These are phyloP conservation scores for Jaltomata sinuosa DNA, from an alignment of 257 asterid species.

Conservation along the genomic window DNA sequence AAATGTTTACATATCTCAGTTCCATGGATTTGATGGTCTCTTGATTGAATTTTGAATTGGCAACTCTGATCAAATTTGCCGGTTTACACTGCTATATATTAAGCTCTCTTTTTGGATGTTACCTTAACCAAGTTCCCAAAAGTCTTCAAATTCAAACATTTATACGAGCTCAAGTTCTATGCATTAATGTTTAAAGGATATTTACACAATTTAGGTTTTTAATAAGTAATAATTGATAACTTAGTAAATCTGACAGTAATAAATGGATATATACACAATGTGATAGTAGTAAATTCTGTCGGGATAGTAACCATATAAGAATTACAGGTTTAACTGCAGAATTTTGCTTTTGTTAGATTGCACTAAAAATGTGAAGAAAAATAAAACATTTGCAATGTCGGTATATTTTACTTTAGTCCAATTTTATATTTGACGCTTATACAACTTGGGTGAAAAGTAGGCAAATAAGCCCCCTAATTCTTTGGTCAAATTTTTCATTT, in stretches of 20 bases:
- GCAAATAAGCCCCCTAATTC: background rate
- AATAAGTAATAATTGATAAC: background rate
- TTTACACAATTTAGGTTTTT: no score
- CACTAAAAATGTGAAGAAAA: background rate
- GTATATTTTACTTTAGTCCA: background rate
- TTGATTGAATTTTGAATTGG: background rate
- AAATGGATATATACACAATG: background rate
- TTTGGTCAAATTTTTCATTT: background rate
- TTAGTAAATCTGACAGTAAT: background rate
- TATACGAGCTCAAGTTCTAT: no score
- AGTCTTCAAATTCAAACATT: no score
- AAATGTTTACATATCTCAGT: background rate
- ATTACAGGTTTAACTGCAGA: background rate
- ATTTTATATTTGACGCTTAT: background rate
- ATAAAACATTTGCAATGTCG: background rate
- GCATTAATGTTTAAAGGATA: no score
- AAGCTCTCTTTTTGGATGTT: no score
- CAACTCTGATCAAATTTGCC: no score
- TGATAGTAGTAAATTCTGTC: background rate
- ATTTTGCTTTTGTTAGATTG: no score
- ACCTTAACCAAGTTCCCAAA: no score
- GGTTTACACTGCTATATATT: no score
- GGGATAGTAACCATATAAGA: no score
- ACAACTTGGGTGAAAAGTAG: background rate
- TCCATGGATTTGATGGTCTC: background rate